A percentile compares a stretch with the other conserved stretches of the same genome.
Conservation (phyloP, 768 basidiomycete genomes). For the Lactarius quietus region DNA sequence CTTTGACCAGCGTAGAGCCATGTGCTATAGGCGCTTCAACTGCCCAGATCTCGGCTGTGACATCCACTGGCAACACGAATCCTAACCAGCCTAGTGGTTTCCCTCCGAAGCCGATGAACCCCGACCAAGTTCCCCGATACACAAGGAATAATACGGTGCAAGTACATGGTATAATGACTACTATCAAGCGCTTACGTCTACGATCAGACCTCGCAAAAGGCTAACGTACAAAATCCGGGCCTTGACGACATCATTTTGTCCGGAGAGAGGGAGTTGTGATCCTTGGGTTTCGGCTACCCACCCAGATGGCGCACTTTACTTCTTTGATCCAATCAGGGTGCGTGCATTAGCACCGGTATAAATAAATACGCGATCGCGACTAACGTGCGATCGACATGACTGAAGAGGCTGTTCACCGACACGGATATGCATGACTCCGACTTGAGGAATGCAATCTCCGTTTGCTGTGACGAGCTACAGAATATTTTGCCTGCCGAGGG, state of each 20-base stretch:
- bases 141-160: not conserved
- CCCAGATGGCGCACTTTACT: not conserved
- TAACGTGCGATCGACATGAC: not conserved
- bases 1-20: not conserved
- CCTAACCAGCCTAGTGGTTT: not conserved
- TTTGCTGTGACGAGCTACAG: constrained; percentile 21
- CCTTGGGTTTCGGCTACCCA: not conserved
- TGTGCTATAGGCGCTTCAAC: not conserved
- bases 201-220: not conserved
- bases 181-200: too few species aligned
- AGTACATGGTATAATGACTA: not conserved
- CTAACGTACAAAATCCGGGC: not conserved
- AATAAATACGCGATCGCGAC: not conserved
- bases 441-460: constrained; percentile 35
- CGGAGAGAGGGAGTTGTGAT: not conserved
- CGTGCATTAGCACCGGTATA: constrained; percentile 8
- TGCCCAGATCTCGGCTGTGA: not conserved
- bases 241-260: not conserved
- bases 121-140: not conserved
- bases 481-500: constrained; percentile 18
- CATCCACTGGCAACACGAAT: not conserved
- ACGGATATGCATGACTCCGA: constrained; percentile 43
- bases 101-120: not conserved
- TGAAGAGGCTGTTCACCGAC: constrained; percentile 51
- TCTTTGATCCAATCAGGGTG: not conserved